These are phyloP conservation scores for Coemansia nantahalensis DNA, from an alignment of 192 early-diverging fungal genomes.

Conservation along the genomic window DNA sequence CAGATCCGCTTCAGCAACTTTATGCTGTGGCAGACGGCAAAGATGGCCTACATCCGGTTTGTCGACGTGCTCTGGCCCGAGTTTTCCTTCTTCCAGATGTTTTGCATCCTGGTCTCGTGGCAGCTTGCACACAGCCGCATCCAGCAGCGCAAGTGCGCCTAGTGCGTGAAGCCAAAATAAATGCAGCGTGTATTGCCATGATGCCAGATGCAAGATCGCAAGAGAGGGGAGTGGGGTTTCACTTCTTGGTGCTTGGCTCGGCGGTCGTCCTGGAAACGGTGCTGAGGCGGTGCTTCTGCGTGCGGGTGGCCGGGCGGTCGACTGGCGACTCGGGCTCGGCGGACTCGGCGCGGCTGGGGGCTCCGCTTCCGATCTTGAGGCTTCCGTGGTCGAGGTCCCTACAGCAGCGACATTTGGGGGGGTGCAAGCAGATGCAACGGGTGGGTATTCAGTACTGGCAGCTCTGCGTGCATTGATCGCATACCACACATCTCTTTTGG, in stretches of 20 bases:
- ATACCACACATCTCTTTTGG: no score
- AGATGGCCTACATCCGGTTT: conserved; percentile 80
- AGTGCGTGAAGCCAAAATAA: no score
- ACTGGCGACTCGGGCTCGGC: conserved; percentile 9
- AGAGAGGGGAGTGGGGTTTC: no score
- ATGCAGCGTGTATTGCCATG: no score
- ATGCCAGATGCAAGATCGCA: no score
- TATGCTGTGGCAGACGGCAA: conserved; percentile 83
- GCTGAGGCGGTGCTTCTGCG: conserved; percentile 29
- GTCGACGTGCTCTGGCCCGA: conserved; percentile 93
- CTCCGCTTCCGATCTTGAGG: conserved; percentile 18
- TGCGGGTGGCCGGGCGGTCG: conserved; percentile 1
- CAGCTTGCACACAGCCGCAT: conserved; percentile 55
- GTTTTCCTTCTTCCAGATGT: conserved; percentile 84
- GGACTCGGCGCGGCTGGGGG: conserved; percentile 22
- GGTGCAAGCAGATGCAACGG: no score
- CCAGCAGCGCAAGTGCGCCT: conserved; percentile 14
- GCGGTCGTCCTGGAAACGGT: conserved; percentile 7
- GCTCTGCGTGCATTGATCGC: neutral
- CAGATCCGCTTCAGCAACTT: conserved; percentile 94
- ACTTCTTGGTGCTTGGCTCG: conserved; percentile 17
- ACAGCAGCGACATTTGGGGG: no score
- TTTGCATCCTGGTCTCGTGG: conserved; percentile 77
- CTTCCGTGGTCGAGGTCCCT: conserved; percentile 19
- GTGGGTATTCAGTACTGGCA: neutral